Base-by-base conservation (phyloP, 2,329 filamentous ascomycete genomes). In the Nemania serpens region DNA sequence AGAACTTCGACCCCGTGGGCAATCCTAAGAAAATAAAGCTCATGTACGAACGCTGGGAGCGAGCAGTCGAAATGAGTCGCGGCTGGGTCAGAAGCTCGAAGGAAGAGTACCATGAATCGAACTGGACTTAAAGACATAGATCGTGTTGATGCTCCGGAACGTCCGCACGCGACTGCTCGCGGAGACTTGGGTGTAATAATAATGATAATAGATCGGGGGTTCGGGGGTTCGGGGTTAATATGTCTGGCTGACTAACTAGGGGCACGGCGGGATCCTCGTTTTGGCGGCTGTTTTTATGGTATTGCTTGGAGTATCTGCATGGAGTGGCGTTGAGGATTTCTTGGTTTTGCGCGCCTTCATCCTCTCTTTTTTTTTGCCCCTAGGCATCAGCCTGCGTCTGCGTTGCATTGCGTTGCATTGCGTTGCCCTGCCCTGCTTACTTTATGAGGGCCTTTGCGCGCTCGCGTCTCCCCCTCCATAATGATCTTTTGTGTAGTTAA, bases 1-100 rank as follows among this genome's bases (percentile, higher is more conserved):
- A 82, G 63, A 82, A 86, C 17, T 96, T 96, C 73, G 78, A 84
- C 69, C 91, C 91, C 1, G 77, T 85, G 64, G 85, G 91, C 59
- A 79, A 81, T 50, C 72, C 70, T 33, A 71, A 75, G 55, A 70
- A 73, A 55, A 74, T 76, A 33, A 74, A 76, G 53, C 76, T 76
- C 59, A 77, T 81, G 75, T 83, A 83, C 64, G 75, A 69, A 49
- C 81, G 79, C 67, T 86, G 84, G 84, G 78, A 83, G 67, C 79
- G 82, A 67, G 84, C 84, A 10, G 83, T 86, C 0, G 77, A 85
- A 66, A 86, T 86, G 84, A 83, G 82, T 69, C 75, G 78, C 60
- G 82, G 82, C 5, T 85, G 82, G 83, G 76, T 83, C 45, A 74
- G 70, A 47, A 75, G 76, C 12, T 58, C 61, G 33, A 49, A 68